Evolutionary conservation across 23 red algal species (phyloP), one percentile per base, ranked within the genome.

Genomic region (Chondrus crispus): DNA sequence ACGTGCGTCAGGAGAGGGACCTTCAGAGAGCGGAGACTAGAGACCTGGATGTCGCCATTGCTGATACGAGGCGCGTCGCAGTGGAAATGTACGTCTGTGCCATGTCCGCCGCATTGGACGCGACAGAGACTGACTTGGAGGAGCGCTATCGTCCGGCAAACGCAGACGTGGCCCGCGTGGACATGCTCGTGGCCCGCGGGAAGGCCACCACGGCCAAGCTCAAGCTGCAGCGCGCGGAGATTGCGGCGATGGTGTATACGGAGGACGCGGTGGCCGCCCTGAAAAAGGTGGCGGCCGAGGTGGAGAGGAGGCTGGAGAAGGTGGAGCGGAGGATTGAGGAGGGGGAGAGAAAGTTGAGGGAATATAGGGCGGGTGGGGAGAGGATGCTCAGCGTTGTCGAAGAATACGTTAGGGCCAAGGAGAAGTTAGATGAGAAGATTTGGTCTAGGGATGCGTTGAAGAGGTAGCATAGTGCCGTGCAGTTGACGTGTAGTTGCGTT

Each of bases 391-490:
- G 35, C 38, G 69, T 89, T 30, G 85, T 89, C 46, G 9, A 38
- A 19, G 70, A 74, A 14, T 30, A 63, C 68, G 36, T 79, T 24
- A 22, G 47, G 4, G 71, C 73, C 2, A 74, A 43, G 49, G 33
- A 77, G 45, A 42, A 50, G 12, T 36, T 89, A 36, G 85, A 89
- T 20, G 40, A 76, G 50, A 79, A 79, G 45, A 52, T 73, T 60
- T 89, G 85, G 85, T 74, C 68, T 30, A 68, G 73, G 71, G 71
- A 89, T 20, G 68, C 75, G 47, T 36, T 89, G 51, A 13, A 18
- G 66, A n/a, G n/a, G n/a, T n/a, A n/a, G n/a, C n/a, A n/a, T n/a
- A n/a, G n/a, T n/a, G n/a, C n/a, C n/a, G n/a, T n/a, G n/a, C n/a
- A n/a, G n/a, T n/a, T n/a, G n/a, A n/a, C n/a, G n/a, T n/a, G n/a